Evolutionary conservation across 78 protist genomes (phyloP).

Genomic region (Guillardia theta): DNA sequence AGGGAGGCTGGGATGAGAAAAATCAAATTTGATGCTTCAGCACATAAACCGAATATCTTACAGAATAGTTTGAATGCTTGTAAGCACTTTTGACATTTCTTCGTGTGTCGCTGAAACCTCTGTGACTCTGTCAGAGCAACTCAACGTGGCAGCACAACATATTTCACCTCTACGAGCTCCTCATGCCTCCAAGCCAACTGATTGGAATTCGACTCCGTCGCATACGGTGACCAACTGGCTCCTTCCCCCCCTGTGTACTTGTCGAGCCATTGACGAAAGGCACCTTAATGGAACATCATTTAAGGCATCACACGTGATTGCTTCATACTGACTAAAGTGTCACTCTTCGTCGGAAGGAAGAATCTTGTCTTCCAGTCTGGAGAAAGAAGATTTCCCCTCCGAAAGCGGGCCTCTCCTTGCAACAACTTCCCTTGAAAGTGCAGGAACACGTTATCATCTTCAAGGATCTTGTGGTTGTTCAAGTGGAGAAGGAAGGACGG

Average conservation of each 20-base stretch:
- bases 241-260: background rate
- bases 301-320: background rate
- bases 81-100: too few relatives aligned
- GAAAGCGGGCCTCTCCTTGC: background rate
- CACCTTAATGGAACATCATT: background rate
- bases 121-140: too few relatives aligned
- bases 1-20: too few relatives aligned
- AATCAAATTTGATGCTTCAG: too few relatives aligned
- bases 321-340: background rate
- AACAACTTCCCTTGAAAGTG: background rate
- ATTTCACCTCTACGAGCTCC: too few relatives aligned
- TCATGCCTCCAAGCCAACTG: too few relatives aligned
- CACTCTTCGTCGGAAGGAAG: background rate
- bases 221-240: background rate
- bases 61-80: too few relatives aligned
- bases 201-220: too few relatives aligned
- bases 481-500: background rate
- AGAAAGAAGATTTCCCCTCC: background rate
- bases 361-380: background rate
- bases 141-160: too few relatives aligned
- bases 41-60: too few relatives aligned
- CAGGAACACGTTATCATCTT: slow-evolving; percentile 22
- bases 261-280: background rate
- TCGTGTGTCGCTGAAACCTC: too few relatives aligned
- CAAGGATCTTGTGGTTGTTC: background rate